Conservation (phyloP, 768 basidiomycete genomes). For the Epithele typhae region DNA sequence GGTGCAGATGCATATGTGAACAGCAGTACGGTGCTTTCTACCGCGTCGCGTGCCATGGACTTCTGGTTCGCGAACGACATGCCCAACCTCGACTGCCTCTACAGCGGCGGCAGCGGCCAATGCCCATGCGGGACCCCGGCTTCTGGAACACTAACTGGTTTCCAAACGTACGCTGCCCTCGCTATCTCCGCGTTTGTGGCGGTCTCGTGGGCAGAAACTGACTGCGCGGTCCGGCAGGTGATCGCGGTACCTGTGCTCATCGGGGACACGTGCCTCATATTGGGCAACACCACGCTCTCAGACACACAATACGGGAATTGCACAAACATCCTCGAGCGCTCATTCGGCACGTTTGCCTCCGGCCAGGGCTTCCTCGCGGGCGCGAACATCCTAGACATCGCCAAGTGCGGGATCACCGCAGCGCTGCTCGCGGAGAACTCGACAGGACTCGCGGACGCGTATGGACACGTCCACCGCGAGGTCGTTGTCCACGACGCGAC, state of each 20-base stretch:
- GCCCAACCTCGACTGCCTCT: slow-evolving; percentile 48
- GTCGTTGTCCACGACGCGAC: slow-evolving; percentile 43
- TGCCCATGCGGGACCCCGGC: slow-evolving; percentile 55
- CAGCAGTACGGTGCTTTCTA: slow-evolving; percentile 33
- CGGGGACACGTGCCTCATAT: slow-evolving; percentile 50
- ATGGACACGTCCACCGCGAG: slow-evolving; percentile 44
- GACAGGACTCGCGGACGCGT: slow-evolving; percentile 25
- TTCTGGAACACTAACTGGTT: slow-evolving; percentile 67
- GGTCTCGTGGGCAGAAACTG: no score
- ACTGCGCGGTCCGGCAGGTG: no score
- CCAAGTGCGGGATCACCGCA: slow-evolving; percentile 55
- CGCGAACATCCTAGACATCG: slow-evolving; percentile 64
- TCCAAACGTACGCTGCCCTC: slow-evolving; percentile 48
- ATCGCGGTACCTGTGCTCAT: slow-evolving; percentile 58
- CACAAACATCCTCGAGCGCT: slow-evolving; percentile 44
- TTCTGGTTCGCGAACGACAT: slow-evolving; percentile 64
- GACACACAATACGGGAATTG: slow-evolving; percentile 42
- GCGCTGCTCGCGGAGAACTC: slow-evolving; percentile 30
- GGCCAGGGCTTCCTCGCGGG: slow-evolving; percentile 51
- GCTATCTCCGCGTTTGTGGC: no score
- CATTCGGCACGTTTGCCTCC: slow-evolving; percentile 43
- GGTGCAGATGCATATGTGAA: slow-evolving; percentile 38
- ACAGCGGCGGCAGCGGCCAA: slow-evolving; percentile 43
- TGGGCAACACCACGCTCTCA: slow-evolving; percentile 42
- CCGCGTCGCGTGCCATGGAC: slow-evolving; percentile 51